Conservation (phyloP, 2,329 filamentous ascomycete genomes). For the Tricladium varicosporioides region DNA sequence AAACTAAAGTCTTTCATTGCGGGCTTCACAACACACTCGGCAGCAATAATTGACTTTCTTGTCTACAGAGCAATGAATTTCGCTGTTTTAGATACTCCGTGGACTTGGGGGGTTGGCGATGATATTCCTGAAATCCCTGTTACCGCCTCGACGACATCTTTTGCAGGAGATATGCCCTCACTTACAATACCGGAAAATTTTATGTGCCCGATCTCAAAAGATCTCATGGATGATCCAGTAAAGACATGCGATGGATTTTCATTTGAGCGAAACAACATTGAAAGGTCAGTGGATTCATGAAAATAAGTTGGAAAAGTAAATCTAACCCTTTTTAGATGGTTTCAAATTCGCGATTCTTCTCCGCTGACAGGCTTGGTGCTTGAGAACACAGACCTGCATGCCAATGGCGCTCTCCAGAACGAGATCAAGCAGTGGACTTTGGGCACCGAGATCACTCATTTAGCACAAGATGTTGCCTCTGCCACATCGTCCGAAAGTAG, state of each 20-base stretch:
- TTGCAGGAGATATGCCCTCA: too few relatives aligned
- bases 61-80: not conserved
- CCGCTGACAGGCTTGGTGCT: conserved; percentile 1
- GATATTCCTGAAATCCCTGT: not conserved
- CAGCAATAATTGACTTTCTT: conserved; percentile 1
- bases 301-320: not conserved
- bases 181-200: not conserved
- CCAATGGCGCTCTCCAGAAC: not conserved
- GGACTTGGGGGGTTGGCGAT: not conserved
- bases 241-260: conserved; percentile 2
- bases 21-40: not conserved
- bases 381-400: not conserved
- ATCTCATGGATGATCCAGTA: conserved; percentile 5
- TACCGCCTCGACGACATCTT: not conserved
- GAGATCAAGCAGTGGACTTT: not conserved
- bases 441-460: too few relatives aligned
- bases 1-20: not conserved
- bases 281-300: not conserved
- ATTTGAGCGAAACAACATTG: conserved; percentile 6
- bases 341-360: conserved; percentile 1
- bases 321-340: not conserved
- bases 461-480: not conserved
- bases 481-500: not conserved
- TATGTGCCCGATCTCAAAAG: conserved; percentile 1
- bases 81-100: not conserved